Evolutionary conservation across 129 eudicot species (phyloP), one percentile per base, ranked within the genome.

Genomic region (Tagetes erecta): DNA sequence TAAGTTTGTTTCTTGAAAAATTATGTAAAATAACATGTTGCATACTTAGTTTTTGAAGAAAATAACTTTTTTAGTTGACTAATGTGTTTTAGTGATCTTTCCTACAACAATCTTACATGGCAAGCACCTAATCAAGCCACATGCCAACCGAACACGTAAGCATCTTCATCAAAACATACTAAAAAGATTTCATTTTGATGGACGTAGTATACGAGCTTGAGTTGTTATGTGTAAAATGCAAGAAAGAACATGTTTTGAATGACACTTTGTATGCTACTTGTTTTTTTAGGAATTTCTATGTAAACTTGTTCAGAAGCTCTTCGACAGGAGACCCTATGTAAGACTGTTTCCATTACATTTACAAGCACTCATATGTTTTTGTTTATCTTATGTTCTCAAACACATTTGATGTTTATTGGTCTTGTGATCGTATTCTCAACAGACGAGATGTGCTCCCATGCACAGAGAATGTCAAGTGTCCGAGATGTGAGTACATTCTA

Each of bases 21-120:
- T 58, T 40, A 50, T 74, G 66, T 8, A n/a, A 1, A 35, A 53
- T 65, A 62, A 57, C 31, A 41, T 50, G 45, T 39, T 5, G 37
- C 69, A 76, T 31, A 5, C 35, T 63, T 52, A 14, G 9, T 14
- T 72, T 34, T 12, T 50, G 27, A 36, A 62, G 20, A 72, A 65
- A 10, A 20, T 77, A 70, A 57, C 58, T 30, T 27, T 9, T 51
- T 36, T 58, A 60, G 76, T 46, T 50, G 4, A 64, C 41, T 67
- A 27, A 36, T 58, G 74, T 59, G 44, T 62, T 84, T 81, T 88
- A 92, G 98, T 68, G 98, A 92, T 78, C 87, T 92, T 72, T 92
- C 98, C 64, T 89, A 87, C 89, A 89, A 92, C 53, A 92, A 92
- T 76, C 83, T 92, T 45, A 84, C 92, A 30, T 84, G 89, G 95